These are phyloP conservation scores for Pharnaceum exiguum DNA, from an alignment of 148 eudicot genomes.

Conservation along the genomic window DNA sequence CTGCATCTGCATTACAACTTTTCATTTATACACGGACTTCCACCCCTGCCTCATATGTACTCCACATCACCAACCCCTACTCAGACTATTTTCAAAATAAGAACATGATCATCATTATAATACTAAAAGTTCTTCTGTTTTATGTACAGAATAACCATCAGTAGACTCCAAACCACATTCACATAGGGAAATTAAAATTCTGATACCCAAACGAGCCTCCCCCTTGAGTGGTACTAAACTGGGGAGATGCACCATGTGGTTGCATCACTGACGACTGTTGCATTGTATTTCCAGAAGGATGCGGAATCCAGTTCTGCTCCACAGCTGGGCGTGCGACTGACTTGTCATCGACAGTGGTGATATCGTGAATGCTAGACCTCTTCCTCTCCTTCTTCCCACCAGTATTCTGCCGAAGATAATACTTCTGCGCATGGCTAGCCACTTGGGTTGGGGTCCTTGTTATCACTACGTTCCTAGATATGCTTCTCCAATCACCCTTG, in stretches of 20 bases:
- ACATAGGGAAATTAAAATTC: slow-evolving; percentile 29
- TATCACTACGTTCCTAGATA: slow-evolving; percentile 64
- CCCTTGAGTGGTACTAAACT: slow-evolving; percentile 18
- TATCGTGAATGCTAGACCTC: slow-evolving; percentile 76
- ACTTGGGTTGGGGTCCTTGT: slow-evolving; percentile 72
- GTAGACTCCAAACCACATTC: no score
- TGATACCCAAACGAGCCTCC: slow-evolving; percentile 29
- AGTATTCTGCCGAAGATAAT: slow-evolving; percentile 61
- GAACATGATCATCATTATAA: no score
- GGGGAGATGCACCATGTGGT: slow-evolving; percentile 13
- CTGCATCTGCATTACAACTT: no score
- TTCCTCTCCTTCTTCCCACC: slow-evolving; percentile 68
- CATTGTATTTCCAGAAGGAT: slow-evolving; percentile 22
- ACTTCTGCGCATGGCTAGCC: slow-evolving; percentile 79
- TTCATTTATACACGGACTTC: no score
- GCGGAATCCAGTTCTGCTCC: slow-evolving; percentile 42
- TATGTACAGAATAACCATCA: no score
- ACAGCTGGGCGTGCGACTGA: slow-evolving; percentile 20
- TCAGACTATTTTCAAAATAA: no score
- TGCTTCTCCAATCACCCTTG: slow-evolving; percentile 74
- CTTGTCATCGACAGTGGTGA: slow-evolving; percentile 50
- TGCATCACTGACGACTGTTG: slow-evolving; percentile 19
- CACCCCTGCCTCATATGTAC: no score
- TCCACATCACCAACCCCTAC: no score
- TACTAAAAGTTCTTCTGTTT: no score